Base-by-base conservation (phyloP, 164 flowering plant genomes). In the Warburgia ugandensis region DNA sequence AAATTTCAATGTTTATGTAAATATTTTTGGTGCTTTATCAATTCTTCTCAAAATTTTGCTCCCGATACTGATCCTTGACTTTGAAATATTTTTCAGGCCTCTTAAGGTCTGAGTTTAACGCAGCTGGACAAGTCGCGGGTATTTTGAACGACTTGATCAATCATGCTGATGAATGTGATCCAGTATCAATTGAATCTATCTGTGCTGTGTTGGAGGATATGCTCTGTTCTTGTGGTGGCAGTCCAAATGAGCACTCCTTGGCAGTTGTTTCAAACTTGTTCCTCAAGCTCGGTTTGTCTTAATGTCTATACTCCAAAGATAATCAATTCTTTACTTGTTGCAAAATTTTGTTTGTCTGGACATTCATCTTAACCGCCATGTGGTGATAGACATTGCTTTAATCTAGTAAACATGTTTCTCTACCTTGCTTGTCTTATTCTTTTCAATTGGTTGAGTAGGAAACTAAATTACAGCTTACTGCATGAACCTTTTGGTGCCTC, bases 281-380 rank as follows among this genome's bases (percentile, higher is more conserved):
- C 58, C 63, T 71, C 23, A 74, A 75, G 56, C 84, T 89, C 61
- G 94, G 97, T 89, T 49, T n/a, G 64, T 55, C 33, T 45, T 35
- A 22, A 35, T 41, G 45, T 37, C 23, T 30, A 25, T 17, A 39
- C 28, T 14, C 29, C 6, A 17, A 40, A 21, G 6, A 12, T 28
- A 22, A 25, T 25, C 50, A 32, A 40, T 4, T 20, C 11, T 43
- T 20, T 21, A 9, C 9, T 43, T 2, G 46, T 43, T 21, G n/a
- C n/a, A n/a, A 43, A 43, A 43, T 43, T 14, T 12, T 43, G 4
- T 20, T 43, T 20, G 14, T 22, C 10, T 22, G 11, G n/a, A n/a
- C n/a, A n/a, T n/a, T n/a, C n/a, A n/a, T n/a, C n/a, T n/a, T n/a
- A n/a, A n/a, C n/a, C n/a, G n/a, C n/a, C n/a, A n/a, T n/a, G n/a